Base-by-base conservation (phyloP, 2,329 filamentous ascomycete species). In the Fusarium liriodendri region DNA sequence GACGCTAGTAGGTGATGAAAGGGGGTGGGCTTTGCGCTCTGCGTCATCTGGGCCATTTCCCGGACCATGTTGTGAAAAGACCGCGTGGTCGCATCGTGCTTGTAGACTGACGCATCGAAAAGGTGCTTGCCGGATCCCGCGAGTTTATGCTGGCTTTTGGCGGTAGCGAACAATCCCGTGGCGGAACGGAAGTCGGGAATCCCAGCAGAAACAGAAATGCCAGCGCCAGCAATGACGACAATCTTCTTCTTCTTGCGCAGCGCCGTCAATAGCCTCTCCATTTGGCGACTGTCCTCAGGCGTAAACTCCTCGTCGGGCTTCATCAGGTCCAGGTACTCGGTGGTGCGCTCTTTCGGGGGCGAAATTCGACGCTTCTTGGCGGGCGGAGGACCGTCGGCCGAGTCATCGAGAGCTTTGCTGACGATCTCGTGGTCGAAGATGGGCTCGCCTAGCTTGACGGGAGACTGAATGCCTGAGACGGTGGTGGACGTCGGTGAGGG, bases 1-100 rank as follows among this genome's bases (percentile, higher is more conserved):
- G 95, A 96, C 57, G 97, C 97, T 50, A 99, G 89, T 83, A 99
- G 89, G 80, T 98, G 94, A 85, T 99, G 97, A 80, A 99, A 99
- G 3, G 91, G 87, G 1, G 97, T 98, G 14, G 97, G 95, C 73
- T 92, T 85, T 64, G 96, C 95, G 60, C 88, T 88, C 76, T 92
- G 91, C 25, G 94, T 94, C 85, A 95, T 89, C 66, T 92, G 88
- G 52, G 95, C 95, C 78, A 99, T 89, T 78, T 94, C 92, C 80
- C 95, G 93, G 76, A 99, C 95, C 96, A 99, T 98, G 80, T 93
- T 92, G 83, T 99, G 97, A 82, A 99, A 99, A 13, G 93, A 94
- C 27, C 93, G 92, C 1, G 96, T 98, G 14, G 95, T 94, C 25
- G 90, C 89, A 81, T 97, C 93, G 85, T 98, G 94, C 82, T 95